Evolutionary conservation across 1,284 basidiomycete species (phyloP), one percentile per base, ranked within the genome.

Genomic region (Fistulina hepatica): DNA sequence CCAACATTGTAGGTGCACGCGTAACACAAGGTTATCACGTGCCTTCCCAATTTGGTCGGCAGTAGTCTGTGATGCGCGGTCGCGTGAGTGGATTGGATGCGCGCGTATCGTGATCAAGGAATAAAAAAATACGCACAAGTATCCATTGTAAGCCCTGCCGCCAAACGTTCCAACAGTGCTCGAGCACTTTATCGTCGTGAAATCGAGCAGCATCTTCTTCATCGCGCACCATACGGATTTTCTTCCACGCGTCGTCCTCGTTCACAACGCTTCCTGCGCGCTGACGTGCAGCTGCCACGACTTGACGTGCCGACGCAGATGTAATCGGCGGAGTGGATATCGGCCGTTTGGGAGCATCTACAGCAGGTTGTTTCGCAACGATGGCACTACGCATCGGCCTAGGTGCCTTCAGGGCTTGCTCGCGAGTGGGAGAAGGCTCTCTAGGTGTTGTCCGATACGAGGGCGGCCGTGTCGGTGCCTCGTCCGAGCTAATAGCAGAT

Each of bases 181-280:
- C 73, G 17, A 82, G 39, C 39, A 85, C 58, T 36, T 63, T 65
- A 37, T 76, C 71, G 23, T 71, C 61, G 36, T 76, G 63, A 54
- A 78, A 84, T 38, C 63, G 61, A 52, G 76, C 79, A n/a, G 84
- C 83, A 26, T 73, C 71, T 48, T 70, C 64, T 50, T 84, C 76
- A 48, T 83, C 75, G 44, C 73, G 69, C 33, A 69, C 65, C 63
- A 78, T 71, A 50, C 67, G 68, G 31, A 85, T 76, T 44, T 77
- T 79, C 45, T 74, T 74, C 79, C 82, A 88, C 0, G 79, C 76
- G 42, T 82, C 79, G 40, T 80, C 72, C 48, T 78, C 71, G 48
- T 81, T 74, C 16, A 74, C 56, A 16, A 64, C 60, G 43, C 64
- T 70, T 4, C 61, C 61, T 41, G 59, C 65, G 27, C 63, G 61